Percentiles rank a stretch among this genome's conserved stretches.
Evolutionary conservation across 2,329 filamentous ascomycete genomes (phyloP).

Genomic region (Ascomycota sp.): DNA sequence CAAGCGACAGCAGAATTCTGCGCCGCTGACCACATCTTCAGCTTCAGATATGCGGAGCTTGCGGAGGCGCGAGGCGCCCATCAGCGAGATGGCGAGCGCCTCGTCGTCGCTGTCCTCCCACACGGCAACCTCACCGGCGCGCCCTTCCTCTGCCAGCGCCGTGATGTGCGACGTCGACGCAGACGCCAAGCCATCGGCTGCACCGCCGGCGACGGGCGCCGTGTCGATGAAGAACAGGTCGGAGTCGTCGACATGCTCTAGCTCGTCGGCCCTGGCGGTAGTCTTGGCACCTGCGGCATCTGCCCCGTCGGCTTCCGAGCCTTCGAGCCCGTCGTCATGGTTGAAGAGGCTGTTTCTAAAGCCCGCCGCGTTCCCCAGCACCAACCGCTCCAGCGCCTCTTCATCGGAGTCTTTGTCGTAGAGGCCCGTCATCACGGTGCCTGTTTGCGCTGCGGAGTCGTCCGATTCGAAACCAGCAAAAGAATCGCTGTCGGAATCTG

Average conservation of each 20-base stretch:
- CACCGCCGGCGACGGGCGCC: slow-evolving; percentile 22
- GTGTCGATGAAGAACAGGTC: slow-evolving; percentile 76
- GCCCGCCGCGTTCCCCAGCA: slow-evolving; percentile 71
- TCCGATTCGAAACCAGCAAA: slow-evolving; percentile 11
- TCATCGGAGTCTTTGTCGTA: slow-evolving; percentile 63
- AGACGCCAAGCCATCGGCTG: slow-evolving; percentile 9
- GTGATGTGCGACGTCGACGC: too few relatives aligned
- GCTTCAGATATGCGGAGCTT: slow-evolving; percentile 65
- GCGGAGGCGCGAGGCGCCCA: slow-evolving; percentile 51
- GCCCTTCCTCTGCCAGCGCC: slow-evolving; percentile 2
- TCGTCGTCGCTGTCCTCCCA: slow-evolving; percentile 98
- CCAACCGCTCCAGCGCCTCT: slow-evolving; percentile 66
- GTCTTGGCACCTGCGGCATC: slow-evolving; percentile 21
- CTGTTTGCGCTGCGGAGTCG: slow-evolving; percentile 6
- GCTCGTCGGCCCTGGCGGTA: too few relatives aligned
- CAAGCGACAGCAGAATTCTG: slow-evolving; percentile 64
- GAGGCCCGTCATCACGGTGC: slow-evolving; percentile 4
- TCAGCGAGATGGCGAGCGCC: slow-evolving; percentile 62
- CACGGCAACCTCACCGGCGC: slow-evolving; percentile 28
- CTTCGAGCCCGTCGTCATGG: slow-evolving; percentile 4
- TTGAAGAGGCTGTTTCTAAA: slow-evolving; percentile 57
- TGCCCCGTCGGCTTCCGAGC: slow-evolving; percentile 19
- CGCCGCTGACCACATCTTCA: slow-evolving; percentile 72
- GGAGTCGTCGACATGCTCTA: slow-evolving; percentile 50
- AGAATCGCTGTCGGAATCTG: slow-evolving; percentile 10